Evolutionary conservation across 1,139 yeast genomes (phyloP).

Genomic region (Suhomyces chickasaworum): DNA sequence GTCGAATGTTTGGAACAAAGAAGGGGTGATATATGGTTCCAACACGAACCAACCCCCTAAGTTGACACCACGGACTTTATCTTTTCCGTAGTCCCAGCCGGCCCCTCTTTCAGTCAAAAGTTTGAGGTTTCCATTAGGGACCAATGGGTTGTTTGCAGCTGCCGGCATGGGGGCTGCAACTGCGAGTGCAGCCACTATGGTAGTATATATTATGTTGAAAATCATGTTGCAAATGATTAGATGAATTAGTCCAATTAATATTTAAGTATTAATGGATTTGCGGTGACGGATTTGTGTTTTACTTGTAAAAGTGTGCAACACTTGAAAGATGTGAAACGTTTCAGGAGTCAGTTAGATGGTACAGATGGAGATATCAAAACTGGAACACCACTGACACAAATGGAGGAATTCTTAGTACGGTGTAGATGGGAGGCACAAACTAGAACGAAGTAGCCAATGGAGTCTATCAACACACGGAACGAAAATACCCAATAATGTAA

Average conservation of each 20-base stretch:
- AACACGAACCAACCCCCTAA: slow-evolving; percentile 92
- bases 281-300: neutral
- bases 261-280: neutral
- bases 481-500: neutral
- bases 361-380: neutral
- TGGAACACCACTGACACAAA: neutral
- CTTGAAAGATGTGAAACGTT: neutral
- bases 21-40: slow-evolving; percentile 84
- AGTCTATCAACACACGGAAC: neutral
- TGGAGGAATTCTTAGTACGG: neutral
- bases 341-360: neutral
- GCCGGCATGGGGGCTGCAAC: slow-evolving; percentile 14
- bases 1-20: slow-evolving; percentile 67
- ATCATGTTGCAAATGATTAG: slow-evolving; percentile 4
- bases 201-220: slow-evolving; percentile 5
- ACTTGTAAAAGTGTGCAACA: neutral
- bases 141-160: slow-evolving; percentile 13
- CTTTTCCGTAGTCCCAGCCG: slow-evolving; percentile 50
- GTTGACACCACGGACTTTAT: slow-evolving; percentile 73
- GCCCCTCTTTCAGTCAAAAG: slow-evolving; percentile 18
- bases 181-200: slow-evolving; percentile 5
- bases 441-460: neutral
- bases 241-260: too few species aligned
- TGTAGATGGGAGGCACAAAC: neutral
- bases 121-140: slow-evolving; percentile 13